Evolutionary conservation across 192 early-diverging fungal genomes (phyloP), one percentile per base, ranked within the genome.

Genomic region (Entomortierella chlamydospora): DNA sequence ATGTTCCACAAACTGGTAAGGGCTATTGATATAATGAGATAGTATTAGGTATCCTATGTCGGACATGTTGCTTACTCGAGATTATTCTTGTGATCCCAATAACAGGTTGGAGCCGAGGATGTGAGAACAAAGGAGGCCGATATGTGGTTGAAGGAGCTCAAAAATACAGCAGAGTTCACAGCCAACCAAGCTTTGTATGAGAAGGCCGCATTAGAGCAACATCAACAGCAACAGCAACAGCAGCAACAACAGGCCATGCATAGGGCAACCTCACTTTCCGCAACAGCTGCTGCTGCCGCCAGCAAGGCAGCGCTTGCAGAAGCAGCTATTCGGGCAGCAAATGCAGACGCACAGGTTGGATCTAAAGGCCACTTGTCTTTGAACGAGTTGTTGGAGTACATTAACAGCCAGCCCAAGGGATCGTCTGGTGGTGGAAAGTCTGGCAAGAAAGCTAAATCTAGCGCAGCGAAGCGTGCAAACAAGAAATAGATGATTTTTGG

Each of bases 331-430:
- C 61, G 72, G 49, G 72, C 81, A 42, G 69, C 74, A 0, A 84
- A 63, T 22, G 80, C 59, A 23, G 76, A 79, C 22, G 76, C 76
- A 2, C 61, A 79, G 57, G 67, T 82, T 10, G 83, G 76, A 34
- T 66, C 85, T 41, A 94, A 87, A 77, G 94, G 93, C 39, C 85
- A 88, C 58, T 67, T 94, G 65, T 88, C 93, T 0, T 88, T 96
- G 69, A 91, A 96, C 23, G 90, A 96, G 47, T 82, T 96, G 49
- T 57, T 96, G 60, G 85, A 91, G 60, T 96, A 86, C 50, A 91
- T 93, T 47, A 89, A 86, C 58, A 70, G 31, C 57, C 68, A 79
- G 42, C 62, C 68, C n/a, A 33, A 49, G 25, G 57, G 55, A 18
- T 64, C 74, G 17, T 39, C 80, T 72, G 56, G 25, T 33, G 66